Base-by-base conservation (phyloP, 2,329 filamentous ascomycete genomes). In the Botrytis galanthina region DNA sequence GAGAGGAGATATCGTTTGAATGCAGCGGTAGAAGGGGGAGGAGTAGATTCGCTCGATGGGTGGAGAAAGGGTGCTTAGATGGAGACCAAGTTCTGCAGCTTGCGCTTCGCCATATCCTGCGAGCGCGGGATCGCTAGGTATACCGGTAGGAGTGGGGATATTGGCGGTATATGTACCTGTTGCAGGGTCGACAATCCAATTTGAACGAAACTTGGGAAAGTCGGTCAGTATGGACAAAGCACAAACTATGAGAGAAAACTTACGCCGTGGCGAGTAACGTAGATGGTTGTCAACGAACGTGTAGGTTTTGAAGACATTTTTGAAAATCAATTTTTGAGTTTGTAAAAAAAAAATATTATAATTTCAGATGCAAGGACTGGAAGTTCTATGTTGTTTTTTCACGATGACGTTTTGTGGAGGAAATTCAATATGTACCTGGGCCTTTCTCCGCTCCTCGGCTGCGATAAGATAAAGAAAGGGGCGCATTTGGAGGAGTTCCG, bases 91-190 rank as follows among this genome's bases (percentile, higher is more conserved):
- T 83, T 98, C 91, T 75, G 89, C 86, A 35, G 94, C 90, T 85
- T 99, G 96, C 70, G 89, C 87, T 59, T 97, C 92, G 73, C 96
- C 96, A 80, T 98, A 91, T 35, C 93, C 90, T 12, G 95, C 94
- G 78, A 99, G 87, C 16, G 93, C 91, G 63, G 95, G 95, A 81
- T 99, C 96, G 39, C 92, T 92, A 6, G 95, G 87, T 76, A 97
- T 94, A 71, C 93, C 93, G 9, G 96, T 98, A 0, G 96, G 95
- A 54, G 93, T 94, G 60, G 87, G 89, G 77, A 96, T 89, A 74
- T 86, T 86, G 37, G 92, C 86, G 71, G 87, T 88, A 85, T 98
- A 98, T 78, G 87, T 87, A 71, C 96, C 95, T 54, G 93, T 95
- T 75, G 87, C 84, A 63, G 90, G 89, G 83, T 98, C 91, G 75